Percentiles rank a stretch among this genome's conserved stretches.
Conservation (phyloP, 2,329 filamentous ascomycete species). For the Epichloe brachyelytri region DNA sequence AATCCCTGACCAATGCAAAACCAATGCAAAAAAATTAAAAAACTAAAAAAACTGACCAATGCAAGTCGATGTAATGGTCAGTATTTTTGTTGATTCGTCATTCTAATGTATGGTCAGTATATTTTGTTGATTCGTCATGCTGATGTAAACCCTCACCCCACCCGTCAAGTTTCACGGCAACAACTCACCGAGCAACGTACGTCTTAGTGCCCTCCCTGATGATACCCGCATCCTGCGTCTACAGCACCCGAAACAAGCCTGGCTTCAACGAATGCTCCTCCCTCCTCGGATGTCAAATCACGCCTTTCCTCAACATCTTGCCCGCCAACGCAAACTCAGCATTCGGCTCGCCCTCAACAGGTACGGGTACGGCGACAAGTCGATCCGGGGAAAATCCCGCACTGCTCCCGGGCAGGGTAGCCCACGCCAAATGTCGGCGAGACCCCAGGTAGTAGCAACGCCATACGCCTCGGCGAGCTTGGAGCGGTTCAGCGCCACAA, state of each 20-base stretch:
- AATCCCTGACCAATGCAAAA: too few species aligned
- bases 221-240: conserved; percentile 24
- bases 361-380: conserved; percentile 33
- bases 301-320: conserved; percentile 29
- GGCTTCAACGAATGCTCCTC: conserved; percentile 31
- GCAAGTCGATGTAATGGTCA: too few species aligned
- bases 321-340: conserved; percentile 32
- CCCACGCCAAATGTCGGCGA: conserved; percentile 28
- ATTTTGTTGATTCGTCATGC: too few species aligned
- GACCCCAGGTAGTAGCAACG: conserved; percentile 23
- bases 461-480: conserved; percentile 27
- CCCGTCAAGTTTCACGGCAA: too few species aligned
- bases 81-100: too few species aligned
- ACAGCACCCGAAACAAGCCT: conserved; percentile 43
- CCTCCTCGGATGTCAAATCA: conserved; percentile 36
- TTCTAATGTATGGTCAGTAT: too few species aligned
- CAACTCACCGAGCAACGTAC: conserved; percentile 8
- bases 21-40: too few species aligned
- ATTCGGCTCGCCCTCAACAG: conserved; percentile 16
- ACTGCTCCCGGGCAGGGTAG: conserved; percentile 32
- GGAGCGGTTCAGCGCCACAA: conserved; percentile 26
- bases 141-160: too few species aligned
- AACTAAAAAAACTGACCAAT: too few species aligned
- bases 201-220: conserved; percentile 25
- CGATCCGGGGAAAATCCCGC: conserved; percentile 44